Evolutionary conservation across 352 stramenopile genomes (phyloP), one percentile per base, ranked within the genome.

Genomic region (Achlya hypogyna): DNA sequence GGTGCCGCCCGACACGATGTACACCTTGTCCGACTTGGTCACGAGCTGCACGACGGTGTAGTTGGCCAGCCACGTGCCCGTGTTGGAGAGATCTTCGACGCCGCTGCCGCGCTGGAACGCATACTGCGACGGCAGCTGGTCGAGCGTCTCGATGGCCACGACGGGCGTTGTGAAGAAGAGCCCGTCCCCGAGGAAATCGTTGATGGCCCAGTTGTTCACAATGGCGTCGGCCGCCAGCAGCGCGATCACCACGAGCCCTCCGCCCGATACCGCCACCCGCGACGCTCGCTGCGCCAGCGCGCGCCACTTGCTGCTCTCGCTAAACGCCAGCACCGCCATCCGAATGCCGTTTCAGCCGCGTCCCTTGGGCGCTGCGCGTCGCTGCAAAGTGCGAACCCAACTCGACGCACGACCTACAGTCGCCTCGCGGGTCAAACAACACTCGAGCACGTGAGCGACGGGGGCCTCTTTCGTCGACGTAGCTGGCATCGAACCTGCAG

Each of bases 121-220:
- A 27, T 59, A 67, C 23, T 43, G 20, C 9, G 16, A 5, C 1
- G 3, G 9, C 10, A 60, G 38, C 22, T 47, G 32, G 8, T 38
- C 16, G 23, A 38, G 20, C 25, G 51, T 34, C 14, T 58, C 2
- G 5, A 23, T 34, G 38, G 25, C 23, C 1, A 49, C 60, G 28
- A 67, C 29, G 10, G 60, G 60, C 23, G 60, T 67, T 27, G 16
- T 25, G 18, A 67, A 67, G 14, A 58, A 32, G 4, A 51, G 42
- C 0, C 28, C 60, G 34, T 60, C 59, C 4, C 60, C 60, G 51
- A 28, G 25, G 49, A 51, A 67, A 45, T 67, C 40, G 23, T 47
- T 45, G 38, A 67, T 59, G 28, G 60, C 60, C 60, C 60, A 67
- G 38, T 67, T 67, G 54, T 63, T 63, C 23, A 42, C 35, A 10